Evolutionary conservation across 2,329 filamentous ascomycete genomes (phyloP), one percentile per base, ranked within the genome.

Genomic region (Aspergillus felis): DNA sequence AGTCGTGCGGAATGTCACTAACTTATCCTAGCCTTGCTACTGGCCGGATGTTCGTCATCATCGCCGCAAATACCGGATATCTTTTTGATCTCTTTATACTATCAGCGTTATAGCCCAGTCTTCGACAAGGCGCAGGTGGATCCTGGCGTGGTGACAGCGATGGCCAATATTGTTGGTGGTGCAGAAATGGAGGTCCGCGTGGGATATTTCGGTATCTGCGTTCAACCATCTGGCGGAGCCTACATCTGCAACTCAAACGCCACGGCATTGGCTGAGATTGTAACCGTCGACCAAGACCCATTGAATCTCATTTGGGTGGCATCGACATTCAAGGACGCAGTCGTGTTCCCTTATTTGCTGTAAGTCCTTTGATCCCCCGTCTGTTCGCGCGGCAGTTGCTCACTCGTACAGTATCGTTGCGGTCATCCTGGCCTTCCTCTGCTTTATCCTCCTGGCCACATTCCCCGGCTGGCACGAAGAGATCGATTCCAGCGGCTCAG

Each of bases 391-490:
- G 32, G 9, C 14, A 25, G 6, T 41, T 54, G 27, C 51, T 48
- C 53, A 60, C 57, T 53, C 53, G 61, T 61, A 5, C 51, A 94
- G 91, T 63, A 99, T 99, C 80, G 92, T 99, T 70, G 94, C 94
- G 71, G 92, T 97, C 71, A 90, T 99, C 74, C 92, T 99, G 70
- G 92, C 94, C 66, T 97, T 97, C 78, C 83, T 97, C 75, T 96
- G 92, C 74, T 91, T 99, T 73, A 84, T 99, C 61, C 85, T 99
- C 46, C 87, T 99, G 54, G 93, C 92, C 55, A 97, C 94, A 35
- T 99, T 97, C 78, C 94, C 94, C 1, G 92, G 92, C 62, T 99
- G 94, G 91, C 92, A 97, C 76, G 91, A 96, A 76, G 91, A 96
- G 76, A 84, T 87, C 63, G 90, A 94, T 75, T 86, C 84, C 41